Evolutionary conservation across 176 grass and related monocot species (phyloP).

Genomic region (Miscanthus lutarioriparius): DNA sequence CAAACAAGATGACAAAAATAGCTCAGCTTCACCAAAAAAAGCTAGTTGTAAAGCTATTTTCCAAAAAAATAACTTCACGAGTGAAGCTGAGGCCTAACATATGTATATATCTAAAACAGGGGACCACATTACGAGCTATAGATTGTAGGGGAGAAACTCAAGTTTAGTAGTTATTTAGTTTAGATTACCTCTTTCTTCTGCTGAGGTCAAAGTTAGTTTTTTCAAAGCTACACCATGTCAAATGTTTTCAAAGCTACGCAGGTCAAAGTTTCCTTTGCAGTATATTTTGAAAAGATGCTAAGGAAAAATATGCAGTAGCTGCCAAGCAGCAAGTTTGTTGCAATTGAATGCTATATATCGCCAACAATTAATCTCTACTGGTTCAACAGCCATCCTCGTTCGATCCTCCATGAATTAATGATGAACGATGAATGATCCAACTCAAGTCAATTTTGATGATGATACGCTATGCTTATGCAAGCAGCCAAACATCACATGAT

Average conservation of each 20-base stretch:
- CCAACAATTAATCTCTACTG: not conserved
- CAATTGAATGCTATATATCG: slow-evolving; percentile 7
- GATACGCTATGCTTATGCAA: not conserved
- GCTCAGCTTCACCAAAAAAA: too few relatives aligned
- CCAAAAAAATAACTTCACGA: too few relatives aligned
- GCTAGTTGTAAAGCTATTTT: too few relatives aligned
- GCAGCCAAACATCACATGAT: not conserved
- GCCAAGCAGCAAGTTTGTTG: not conserved
- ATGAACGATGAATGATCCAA: too few relatives aligned
- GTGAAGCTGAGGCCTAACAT: too few relatives aligned
- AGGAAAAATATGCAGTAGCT: not conserved
- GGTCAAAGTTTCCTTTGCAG: not conserved
- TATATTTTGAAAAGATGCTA: not conserved
- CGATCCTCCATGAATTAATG: not conserved
- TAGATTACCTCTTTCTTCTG: not conserved
- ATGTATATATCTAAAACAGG: too few relatives aligned
- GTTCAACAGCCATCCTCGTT: not conserved
- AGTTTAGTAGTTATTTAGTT: not conserved
- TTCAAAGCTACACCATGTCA: too few relatives aligned
- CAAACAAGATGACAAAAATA: too few relatives aligned
- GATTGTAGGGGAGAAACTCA: not conserved
- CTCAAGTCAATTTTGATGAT: not conserved
- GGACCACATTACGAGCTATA: not conserved
- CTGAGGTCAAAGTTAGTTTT: not conserved
- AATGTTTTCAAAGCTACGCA: not conserved